Conservation (phyloP, 2,329 filamentous ascomycete genomes). For the Tolypocladium nubicola region DNA sequence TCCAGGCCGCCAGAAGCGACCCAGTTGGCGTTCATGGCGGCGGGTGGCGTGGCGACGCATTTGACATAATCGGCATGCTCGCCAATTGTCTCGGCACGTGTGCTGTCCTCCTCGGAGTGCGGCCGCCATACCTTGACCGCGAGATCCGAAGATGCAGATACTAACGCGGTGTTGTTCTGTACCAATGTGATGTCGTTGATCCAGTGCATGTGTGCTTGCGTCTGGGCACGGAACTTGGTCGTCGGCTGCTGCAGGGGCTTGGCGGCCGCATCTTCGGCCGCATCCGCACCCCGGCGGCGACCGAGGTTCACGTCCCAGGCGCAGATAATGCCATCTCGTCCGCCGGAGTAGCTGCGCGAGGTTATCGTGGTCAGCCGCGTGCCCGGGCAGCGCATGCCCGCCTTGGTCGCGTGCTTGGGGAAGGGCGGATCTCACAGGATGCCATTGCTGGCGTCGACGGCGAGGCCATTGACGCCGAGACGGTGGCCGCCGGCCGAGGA, state of each 20-base stretch:
- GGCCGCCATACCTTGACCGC: constrained; percentile 91
- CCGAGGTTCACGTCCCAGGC: constrained; percentile 84
- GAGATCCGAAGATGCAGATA: constrained; percentile 88
- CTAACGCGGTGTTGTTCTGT: constrained; percentile 65
- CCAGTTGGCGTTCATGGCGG: constrained; percentile 59
- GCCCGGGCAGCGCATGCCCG: not conserved
- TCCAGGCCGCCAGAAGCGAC: constrained; percentile 91
- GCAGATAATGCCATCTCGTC: constrained; percentile 89
- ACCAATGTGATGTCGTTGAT: constrained; percentile 85
- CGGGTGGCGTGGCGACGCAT: constrained; percentile 67
- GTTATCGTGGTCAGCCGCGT: constrained; percentile 1
- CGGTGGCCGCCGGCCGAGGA: constrained; percentile 67
- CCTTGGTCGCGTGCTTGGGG: not conserved
- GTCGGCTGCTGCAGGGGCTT: constrained; percentile 22
- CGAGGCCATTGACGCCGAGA: constrained; percentile 89
- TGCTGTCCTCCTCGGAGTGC: constrained; percentile 45
- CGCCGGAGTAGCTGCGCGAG: constrained; percentile 72
- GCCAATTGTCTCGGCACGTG: constrained; percentile 59
- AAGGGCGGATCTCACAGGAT: constrained; percentile 58
- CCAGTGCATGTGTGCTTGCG: constrained; percentile 83
- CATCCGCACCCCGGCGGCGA: constrained; percentile 28
- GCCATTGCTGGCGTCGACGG: constrained; percentile 70
- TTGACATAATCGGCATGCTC: constrained; percentile 96
- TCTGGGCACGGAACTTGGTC: constrained; percentile 50
- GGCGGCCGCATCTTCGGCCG: constrained; percentile 17